These are phyloP conservation scores for Wickerhamiella hasegawae DNA, from an alignment of 805 yeast genomes.

Conservation along the genomic window DNA sequence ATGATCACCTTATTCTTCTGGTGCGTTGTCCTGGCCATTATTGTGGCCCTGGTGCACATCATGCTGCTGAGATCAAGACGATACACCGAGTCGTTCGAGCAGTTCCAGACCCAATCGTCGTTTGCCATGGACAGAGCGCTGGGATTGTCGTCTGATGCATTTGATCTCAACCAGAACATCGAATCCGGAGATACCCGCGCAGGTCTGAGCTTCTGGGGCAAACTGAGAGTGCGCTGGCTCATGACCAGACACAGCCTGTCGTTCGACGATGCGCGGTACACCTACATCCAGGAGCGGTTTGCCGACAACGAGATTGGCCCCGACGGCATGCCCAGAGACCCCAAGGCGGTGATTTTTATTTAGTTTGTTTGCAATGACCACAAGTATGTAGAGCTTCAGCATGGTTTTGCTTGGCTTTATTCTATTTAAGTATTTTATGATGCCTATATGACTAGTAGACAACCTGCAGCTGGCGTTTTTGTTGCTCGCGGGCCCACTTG, in stretches of 20 bases:
- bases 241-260: constrained; percentile 36
- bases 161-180: constrained; percentile 36
- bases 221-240: constrained; percentile 31
- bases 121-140: constrained; percentile 2
- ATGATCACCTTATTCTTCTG: no score
- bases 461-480: constrained; percentile 27
- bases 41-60: no score
- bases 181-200: constrained; percentile 35
- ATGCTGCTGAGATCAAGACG: no score
- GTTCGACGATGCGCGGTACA: constrained; percentile 56
- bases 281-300: constrained; percentile 32
- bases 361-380: background rate
- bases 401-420: background rate
- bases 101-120: no score
- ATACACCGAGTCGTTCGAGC: no score
- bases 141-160: constrained; percentile 26
- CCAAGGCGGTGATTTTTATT: constrained; percentile 32
- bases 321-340: constrained; percentile 55
- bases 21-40: no score
- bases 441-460: background rate
- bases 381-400: background rate
- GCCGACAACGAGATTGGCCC: constrained; percentile 38
- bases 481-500: constrained; percentile 91
- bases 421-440: background rate
- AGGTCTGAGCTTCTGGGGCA: constrained; percentile 46